phyloP scores from a whole-genome alignment of 2,329 filamentous ascomycete species.

The Pseudocercospora musae region DNA sequence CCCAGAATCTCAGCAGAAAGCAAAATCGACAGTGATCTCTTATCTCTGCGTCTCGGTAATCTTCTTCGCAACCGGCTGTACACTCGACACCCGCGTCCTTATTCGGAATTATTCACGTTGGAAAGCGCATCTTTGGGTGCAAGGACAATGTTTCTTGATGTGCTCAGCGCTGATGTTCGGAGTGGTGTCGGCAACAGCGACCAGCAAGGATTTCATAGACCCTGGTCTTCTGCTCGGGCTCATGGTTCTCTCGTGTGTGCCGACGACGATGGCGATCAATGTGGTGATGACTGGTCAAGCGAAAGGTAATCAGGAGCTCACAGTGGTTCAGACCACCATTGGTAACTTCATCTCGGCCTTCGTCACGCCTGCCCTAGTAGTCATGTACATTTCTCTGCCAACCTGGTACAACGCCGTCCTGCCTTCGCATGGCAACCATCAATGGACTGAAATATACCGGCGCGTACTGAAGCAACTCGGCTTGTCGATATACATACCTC shows the following conservation, averaged over 20 bases:
- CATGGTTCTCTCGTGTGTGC: conserved; percentile 64
- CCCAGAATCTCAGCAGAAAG: conserved; percentile 52
- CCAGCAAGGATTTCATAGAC: conserved; percentile 54
- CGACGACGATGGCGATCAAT: conserved; percentile 70
- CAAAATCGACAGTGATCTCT: conserved; percentile 53
- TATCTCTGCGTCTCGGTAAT: conserved; percentile 68
- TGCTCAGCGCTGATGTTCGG: conserved; percentile 62
- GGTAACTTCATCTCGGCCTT: conserved; percentile 69
- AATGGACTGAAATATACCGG: conserved; percentile 61
- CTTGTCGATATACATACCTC: conserved; percentile 62
- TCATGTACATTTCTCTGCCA: conserved; percentile 56
- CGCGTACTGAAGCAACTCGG: conserved; percentile 67
- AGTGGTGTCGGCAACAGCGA: conserved; percentile 52
- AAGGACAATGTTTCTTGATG: conserved; percentile 64
- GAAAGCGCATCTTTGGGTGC: conserved; percentile 65
- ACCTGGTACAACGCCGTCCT: conserved; percentile 56
- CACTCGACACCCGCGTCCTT: conserved; percentile 61
- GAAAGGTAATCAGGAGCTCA: conserved; percentile 54
- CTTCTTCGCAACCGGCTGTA: conserved; percentile 69
- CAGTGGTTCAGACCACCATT: conserved; percentile 62
- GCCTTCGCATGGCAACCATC: conserved; percentile 51
- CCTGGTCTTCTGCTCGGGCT: conserved; percentile 65
- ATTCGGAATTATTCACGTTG: conserved; percentile 61
- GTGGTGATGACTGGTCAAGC: conserved; percentile 70
- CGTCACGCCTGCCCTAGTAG: conserved; percentile 61